These are phyloP conservation scores for Dothiorella sarmentorum DNA, from an alignment of 2,329 filamentous ascomycete genomes.

Conservation along the genomic window DNA sequence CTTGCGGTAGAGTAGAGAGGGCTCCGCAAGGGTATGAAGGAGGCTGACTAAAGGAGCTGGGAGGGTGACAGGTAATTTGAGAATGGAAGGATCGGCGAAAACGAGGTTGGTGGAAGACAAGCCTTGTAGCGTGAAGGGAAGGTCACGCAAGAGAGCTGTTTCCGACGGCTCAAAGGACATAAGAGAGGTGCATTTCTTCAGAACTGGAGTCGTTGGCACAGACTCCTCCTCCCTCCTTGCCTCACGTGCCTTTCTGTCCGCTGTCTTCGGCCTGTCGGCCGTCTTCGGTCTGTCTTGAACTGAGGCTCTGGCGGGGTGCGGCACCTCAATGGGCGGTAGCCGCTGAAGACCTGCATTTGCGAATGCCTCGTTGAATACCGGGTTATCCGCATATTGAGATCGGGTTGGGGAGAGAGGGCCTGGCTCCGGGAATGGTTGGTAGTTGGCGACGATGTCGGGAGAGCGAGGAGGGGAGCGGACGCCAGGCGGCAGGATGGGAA, in stretches of 20 bases:
- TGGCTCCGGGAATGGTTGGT: background rate
- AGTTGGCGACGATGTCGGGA: slow-evolving; percentile 17
- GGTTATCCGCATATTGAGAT: slow-evolving; percentile 24
- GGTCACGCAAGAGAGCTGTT: slow-evolving; percentile 56
- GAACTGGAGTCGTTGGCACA: slow-evolving; percentile 6
- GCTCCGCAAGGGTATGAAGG: slow-evolving; percentile 85
- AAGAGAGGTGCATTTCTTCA: slow-evolving; percentile 8
- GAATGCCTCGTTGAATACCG: slow-evolving; percentile 48
- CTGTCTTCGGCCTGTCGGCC: slow-evolving; percentile 23
- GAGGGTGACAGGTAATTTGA: slow-evolving; percentile 74
- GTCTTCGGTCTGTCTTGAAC: slow-evolving; percentile 20
- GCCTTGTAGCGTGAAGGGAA: slow-evolving; percentile 91
- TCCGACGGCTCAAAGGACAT: slow-evolving; percentile 39
- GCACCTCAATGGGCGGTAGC: slow-evolving; percentile 33
- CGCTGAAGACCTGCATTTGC: slow-evolving; percentile 44
- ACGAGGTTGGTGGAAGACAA: slow-evolving; percentile 80
- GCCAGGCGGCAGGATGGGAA: slow-evolving; percentile 43
- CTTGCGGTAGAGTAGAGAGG: slow-evolving; percentile 82
- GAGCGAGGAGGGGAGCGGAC: slow-evolving; percentile 7
- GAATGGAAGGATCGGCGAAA: slow-evolving; percentile 65
- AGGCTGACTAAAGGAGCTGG: slow-evolving; percentile 83
- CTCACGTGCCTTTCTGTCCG: slow-evolving; percentile 1
- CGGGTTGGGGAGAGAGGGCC: background rate
- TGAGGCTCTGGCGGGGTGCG: slow-evolving; percentile 23
- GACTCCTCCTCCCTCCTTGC: slow-evolving; percentile 29